phyloP scores from a whole-genome alignment of 768 basidiomycete genomes.

The Tricholoma terreum region DNA sequence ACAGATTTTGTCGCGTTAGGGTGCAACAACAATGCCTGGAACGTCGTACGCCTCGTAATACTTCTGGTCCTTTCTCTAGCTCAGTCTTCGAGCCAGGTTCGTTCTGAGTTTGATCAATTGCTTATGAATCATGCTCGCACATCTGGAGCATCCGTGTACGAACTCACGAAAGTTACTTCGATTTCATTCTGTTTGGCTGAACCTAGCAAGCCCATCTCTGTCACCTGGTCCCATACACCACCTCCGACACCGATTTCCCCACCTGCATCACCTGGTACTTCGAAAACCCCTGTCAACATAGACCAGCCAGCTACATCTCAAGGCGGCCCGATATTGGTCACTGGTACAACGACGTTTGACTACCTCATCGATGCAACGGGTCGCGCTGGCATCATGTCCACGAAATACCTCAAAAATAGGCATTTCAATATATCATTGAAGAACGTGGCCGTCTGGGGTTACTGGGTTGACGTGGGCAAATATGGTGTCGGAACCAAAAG shows the following conservation, averaged over 20 bases:
- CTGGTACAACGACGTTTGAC: conserved; percentile 58
- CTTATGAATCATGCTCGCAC: conserved; percentile 53
- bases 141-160: conserved; percentile 50
- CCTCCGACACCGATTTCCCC: conserved; percentile 39
- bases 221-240: conserved; percentile 48
- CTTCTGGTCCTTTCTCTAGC: neutral
- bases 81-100: conserved; percentile 32
- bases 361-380: conserved; percentile 75
- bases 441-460: conserved; percentile 78
- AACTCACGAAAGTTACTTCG: conserved; percentile 50
- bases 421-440: conserved; percentile 65
- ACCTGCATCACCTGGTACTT: conserved; percentile 36
- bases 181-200: conserved; percentile 42
- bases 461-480: conserved; percentile 55
- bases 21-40: conserved; percentile 55
- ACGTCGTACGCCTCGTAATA: conserved; percentile 45
- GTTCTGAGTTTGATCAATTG: conserved; percentile 61
- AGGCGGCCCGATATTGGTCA: conserved; percentile 18
- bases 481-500: conserved; percentile 51
- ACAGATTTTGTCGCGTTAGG: conserved; percentile 59
- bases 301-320: conserved; percentile 9
- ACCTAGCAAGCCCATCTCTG: conserved; percentile 46
- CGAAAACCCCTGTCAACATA: conserved; percentile 24
- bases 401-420: conserved; percentile 65
- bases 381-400: conserved; percentile 68